Evolutionary conservation across 2,329 filamentous ascomycete genomes (phyloP), one percentile per base, ranked within the genome.

Genomic region (Chaetomium sp.): DNA sequence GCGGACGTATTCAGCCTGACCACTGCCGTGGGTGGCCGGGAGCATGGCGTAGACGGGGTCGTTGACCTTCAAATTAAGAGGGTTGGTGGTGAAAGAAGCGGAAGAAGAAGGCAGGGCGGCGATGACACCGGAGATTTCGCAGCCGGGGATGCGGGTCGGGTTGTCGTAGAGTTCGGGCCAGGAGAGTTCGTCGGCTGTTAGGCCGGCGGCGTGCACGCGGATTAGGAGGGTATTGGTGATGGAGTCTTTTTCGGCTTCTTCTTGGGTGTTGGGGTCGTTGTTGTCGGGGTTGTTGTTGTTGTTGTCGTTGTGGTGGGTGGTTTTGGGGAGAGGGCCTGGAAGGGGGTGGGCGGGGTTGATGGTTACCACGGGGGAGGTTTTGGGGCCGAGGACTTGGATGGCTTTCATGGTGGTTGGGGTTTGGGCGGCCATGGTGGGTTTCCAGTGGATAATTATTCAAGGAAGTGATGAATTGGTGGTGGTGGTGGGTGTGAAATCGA

Each of bases 101-200:
- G 40, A 33, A 58, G 68, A 41, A 0, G 66, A 60, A 0, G 67
- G 67, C 1, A 72, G 49, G 0, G 58, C 60, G 1, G 52, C 57
- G n/a, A 72, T 55, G 5, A 60, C 56, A 19, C 70, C 70, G 2
- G 70, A 71, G 14, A 72, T 55, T 33, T 72, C 70, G 44, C 71
- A 70, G 0, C 70, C 71, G 0, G 70, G 71, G 10, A 72, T 66
- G 3, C 65, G 62, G 2, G 54, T 44, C 1, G 65, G 53, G 0
- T 62, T 65, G 2, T n/a, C 32, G 56, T 71, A 71, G 0, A 70
- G 47, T 4, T 71, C 71, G 1, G 59, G 62, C 71, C 71, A 72
- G 1, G 61, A 54, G 2, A 70, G 47, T 36, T 72, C 71, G 49
- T 71, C 68, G 27, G 64, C 68, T 0, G 70, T 72, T 46, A 72